These are phyloP conservation scores for Nadsonia starkeyi-henricii DNA, from an alignment of 1,139 yeast species.

Conservation along the genomic window DNA sequence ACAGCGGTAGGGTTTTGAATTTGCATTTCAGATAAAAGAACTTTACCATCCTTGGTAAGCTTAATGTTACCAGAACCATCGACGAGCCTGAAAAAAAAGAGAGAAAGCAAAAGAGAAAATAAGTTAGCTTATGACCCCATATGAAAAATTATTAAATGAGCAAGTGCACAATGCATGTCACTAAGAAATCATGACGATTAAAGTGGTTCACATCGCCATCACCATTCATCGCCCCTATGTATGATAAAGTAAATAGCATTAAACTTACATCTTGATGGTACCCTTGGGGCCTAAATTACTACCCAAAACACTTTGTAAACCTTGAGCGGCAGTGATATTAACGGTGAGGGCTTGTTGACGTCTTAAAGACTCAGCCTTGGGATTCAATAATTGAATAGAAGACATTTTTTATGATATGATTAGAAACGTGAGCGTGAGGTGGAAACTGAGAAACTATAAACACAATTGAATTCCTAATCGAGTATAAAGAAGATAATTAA, in stretches of 20 bases:
- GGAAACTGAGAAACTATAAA: too few species aligned
- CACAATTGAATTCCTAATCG: too few species aligned
- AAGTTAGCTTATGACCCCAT: too few species aligned
- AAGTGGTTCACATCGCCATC: too few species aligned
- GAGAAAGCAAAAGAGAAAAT: too few species aligned
- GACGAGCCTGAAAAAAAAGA: constrained; percentile 33
- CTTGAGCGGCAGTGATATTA: constrained; percentile 92
- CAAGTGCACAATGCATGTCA: too few species aligned
- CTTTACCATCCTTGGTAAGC: constrained; percentile 95
- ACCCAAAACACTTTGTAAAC: constrained; percentile 81
- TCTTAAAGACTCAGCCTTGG: constrained; percentile 92
- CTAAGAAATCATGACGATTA: too few species aligned
- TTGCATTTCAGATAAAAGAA: constrained; percentile 88
- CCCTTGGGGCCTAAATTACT: constrained; percentile 96
- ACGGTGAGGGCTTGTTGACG: constrained; percentile 92
- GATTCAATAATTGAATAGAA: constrained; percentile 80
- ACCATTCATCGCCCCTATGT: too few species aligned
- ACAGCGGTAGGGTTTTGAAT: constrained; percentile 99
- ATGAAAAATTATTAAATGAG: too few species aligned
- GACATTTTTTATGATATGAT: constrained; percentile 14
- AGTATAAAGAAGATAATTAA: too few species aligned
- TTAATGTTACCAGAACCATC: constrained; percentile 95
- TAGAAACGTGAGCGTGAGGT: too few species aligned
- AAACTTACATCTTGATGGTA: constrained; percentile 60
- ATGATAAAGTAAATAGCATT: too few species aligned